Base-by-base conservation (phyloP, 345 rosid species). In the Moricandia arvensis region DNA sequence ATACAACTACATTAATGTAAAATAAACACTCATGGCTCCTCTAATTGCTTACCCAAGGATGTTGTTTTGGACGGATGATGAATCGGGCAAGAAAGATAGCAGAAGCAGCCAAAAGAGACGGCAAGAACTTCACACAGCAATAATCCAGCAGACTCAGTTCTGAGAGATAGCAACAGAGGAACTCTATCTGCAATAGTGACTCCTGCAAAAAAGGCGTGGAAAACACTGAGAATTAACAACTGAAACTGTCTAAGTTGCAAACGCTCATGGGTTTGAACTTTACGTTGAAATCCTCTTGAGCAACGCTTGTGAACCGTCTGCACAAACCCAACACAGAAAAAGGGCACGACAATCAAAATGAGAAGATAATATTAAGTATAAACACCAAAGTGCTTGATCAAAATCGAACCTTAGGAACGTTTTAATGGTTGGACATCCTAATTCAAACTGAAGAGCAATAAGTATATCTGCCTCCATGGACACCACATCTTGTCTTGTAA, bases 61-160 rank as follows among this genome's bases (percentile, higher is more conserved):
- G 79, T 35, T 57, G 71, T 78, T 79, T 84, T 2, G 97, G 91
- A n/a, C 63, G 72, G 30, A 75, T 53, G 15, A 90, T 87, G 75
- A 83, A 93, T 33, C 96, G 82, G 21, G 89, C 79, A 1, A 94
- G 89, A 79, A 90, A 94, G 2, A 88, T 79, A 43, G 87, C 92
- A 4, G 93, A 85, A 21, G 92, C 86, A 78, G 97, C 95, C 65
- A 91, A 82, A 75, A 85, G 1, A 47, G 98, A 94, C 3, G 97
- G 97, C 66, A 94, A 69, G 66, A 85, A 89, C 69, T 87, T 87
- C 34, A 91, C 81, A 68, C 15, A 55, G 89, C 79, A 27, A 66
- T 91, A 91, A 59, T 94, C 97, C 74, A 90, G 63, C 61, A 94
- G 69, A 81, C 92, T 87, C 78, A 94, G 72, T 74, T 90, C 98